Evolutionary conservation across 495 filamentous ascomycete species (phyloP).

Genomic region (Lepidopterella palustris): DNA sequence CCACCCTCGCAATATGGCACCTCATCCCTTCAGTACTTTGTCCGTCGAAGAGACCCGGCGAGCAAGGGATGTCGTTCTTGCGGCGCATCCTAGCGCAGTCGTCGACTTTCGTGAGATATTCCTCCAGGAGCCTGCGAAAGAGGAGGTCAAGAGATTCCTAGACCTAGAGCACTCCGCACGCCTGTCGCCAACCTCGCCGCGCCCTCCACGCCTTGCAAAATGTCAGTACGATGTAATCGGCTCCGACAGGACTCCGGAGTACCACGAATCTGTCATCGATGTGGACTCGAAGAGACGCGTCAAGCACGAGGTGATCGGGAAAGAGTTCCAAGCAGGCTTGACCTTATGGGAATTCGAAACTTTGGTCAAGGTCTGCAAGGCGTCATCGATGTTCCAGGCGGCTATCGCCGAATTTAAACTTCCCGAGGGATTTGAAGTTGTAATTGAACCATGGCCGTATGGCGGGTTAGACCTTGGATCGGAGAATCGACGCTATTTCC

Average conservation of each 20-base stretch:
- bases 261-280: slow-evolving; percentile 59
- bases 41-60: slow-evolving; percentile 43
- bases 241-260: slow-evolving; percentile 49
- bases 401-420: slow-evolving; percentile 56
- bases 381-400: slow-evolving; percentile 54
- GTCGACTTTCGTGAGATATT: slow-evolving; percentile 50
- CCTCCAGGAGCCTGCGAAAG: slow-evolving; percentile 48
- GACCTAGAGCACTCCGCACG: slow-evolving; percentile 46
- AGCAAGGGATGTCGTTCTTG: slow-evolving; percentile 44
- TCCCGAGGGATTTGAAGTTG: slow-evolving; percentile 55
- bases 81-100: slow-evolving; percentile 39
- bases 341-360: slow-evolving; percentile 58
- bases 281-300: slow-evolving; percentile 44
- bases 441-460: slow-evolving; percentile 68
- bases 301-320: slow-evolving; percentile 49
- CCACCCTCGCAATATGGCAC: slow-evolving; percentile 26
- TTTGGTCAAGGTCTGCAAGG: slow-evolving; percentile 55
- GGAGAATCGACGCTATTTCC: slow-evolving; percentile 51
- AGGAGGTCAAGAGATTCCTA: slow-evolving; percentile 43
- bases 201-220: slow-evolving; percentile 54
- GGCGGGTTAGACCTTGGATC: slow-evolving; percentile 53
- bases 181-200: slow-evolving; percentile 42
- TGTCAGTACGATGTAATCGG: slow-evolving; percentile 62
- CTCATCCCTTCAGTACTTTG: slow-evolving; percentile 46
- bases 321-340: slow-evolving; percentile 54